Base-by-base conservation (phyloP, 1,284 basidiomycete species). In the Singerocomus inundabilis region DNA sequence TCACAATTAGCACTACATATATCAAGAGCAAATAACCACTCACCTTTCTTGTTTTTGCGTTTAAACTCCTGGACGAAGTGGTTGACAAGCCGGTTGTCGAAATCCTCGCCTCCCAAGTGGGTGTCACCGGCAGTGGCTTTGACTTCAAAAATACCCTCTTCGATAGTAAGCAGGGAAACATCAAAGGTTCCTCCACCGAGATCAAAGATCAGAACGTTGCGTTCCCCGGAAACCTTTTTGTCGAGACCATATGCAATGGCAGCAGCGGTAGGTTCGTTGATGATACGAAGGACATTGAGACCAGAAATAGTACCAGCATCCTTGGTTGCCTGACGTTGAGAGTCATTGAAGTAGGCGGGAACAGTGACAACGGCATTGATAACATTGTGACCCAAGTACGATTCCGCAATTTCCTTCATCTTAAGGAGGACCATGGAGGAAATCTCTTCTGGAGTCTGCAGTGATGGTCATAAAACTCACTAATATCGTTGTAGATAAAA, bases 71-170 rank as follows among this genome's bases (percentile, higher is more conserved):
- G 91, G 56, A 92, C 88, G 69, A 99, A 97, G 84, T 98, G 92
- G 76, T 95, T 94, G 71, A 98, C 92, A 61, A 98, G 89, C 62
- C 91, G 86, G 82, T 98, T 98, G 75, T 98, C 96, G 65, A 98
- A 99, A 76, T 98, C 95, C 76, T 98, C 95, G 78, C 96, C 95
- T 77, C 95, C 95, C 71, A 98, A 81, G 74, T 98, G 95, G 55
- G 95, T 99, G 78, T 98, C 96, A 84, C 95, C 96, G 55, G 96
- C 95, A 57, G 95, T 98, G 55, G 96, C 93, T 80, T 97, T 96
- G 73, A 98, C 95, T 74, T 97, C 95, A 77, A 98, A 99, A 74
- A 99, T 94, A 73, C 94, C 95, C 75, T 97, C 95, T 73, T 98
- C 93, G 57, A 98, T 98, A 56, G 94, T 95, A 60, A 99, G 76